Base-by-base conservation (phyloP, 768 basidiomycete genomes). In the Suillus tomentosus region DNA sequence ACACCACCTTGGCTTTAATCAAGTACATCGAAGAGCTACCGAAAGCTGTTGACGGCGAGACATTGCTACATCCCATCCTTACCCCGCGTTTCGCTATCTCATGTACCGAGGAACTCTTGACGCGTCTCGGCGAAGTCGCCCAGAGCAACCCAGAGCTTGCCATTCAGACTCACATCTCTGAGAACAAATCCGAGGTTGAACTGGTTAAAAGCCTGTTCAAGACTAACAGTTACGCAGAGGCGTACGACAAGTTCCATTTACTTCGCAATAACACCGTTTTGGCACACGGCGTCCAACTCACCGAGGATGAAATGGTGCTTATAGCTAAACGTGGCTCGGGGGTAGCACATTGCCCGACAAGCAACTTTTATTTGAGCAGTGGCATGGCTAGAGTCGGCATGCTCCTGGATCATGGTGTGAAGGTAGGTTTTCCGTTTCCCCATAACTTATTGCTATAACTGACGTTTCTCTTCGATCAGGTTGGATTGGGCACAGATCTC, bases 21-120 rank as follows among this genome's bases (percentile, higher is more conserved):
- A 64, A 79, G 0, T 78, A 96, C 77, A 89, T 97, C 70, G 85
- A 84, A 45, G 72, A 82, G 5, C 77, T 94, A 57, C 74, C 84
- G 3, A 72, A 74, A 11, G 69, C 77, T 27, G 66, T 71, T 31
- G 66, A 70, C 31, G 71, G 73, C 54, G 79, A 82, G 63, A 81
- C 86, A 2, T 85, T 96, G 8, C 90, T 99, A 11, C 91, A 92
- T 62, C 96, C 96, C 5, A 87, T 95, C 70, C 78, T 98, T 50
- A 98, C 96, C 0, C 96, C 96, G 15, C 91, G 96, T n/a, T 99
- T 98, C 74, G 96, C 96, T 27, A 90, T 98, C 64, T 88, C 92
- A 13, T 96, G 95, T 76, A 87, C 95, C 0, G 74, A 81, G 14
- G 78, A 84, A n/a, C 85, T 96, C 37, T 82, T 98, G 58, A 55